Conservation (phyloP, 176 grass and related monocot species). For the Cenchrus americanus region DNA sequence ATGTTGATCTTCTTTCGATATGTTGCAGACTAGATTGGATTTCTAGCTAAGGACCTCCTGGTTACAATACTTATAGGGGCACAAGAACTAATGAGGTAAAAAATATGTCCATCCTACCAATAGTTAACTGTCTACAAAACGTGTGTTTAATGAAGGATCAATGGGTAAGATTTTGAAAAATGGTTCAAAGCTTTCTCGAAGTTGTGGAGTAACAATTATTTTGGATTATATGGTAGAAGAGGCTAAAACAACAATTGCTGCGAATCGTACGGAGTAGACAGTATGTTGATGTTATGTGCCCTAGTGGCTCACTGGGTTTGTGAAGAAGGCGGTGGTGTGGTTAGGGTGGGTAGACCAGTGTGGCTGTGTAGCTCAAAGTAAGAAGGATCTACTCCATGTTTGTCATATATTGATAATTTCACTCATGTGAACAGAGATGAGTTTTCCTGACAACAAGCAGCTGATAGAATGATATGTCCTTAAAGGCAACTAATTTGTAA, state of each 20-base stretch:
- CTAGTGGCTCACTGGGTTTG: background rate
- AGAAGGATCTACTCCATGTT: slow-evolving; percentile 3
- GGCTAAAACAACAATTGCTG: background rate
- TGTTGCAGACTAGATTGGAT: slow-evolving; percentile 11
- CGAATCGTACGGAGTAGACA: background rate
- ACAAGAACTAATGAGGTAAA: background rate
- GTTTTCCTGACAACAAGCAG: background rate
- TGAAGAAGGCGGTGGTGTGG: background rate
- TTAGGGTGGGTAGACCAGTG: background rate
- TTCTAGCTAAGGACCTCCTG: background rate
- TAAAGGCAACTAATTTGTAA: background rate
- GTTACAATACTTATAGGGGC: background rate
- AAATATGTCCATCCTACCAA: background rate
- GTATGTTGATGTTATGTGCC: background rate
- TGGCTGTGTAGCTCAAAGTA: background rate
- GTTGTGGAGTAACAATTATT: background rate
- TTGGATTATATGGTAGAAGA: background rate
- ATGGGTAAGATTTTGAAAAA: background rate
- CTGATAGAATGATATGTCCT: background rate
- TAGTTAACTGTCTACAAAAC: background rate
- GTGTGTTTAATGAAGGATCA: background rate
- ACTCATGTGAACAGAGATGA: background rate
- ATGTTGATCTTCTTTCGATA: background rate
- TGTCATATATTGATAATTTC: background rate
- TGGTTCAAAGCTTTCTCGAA: background rate